Evolutionary conservation across 306 rosid genomes (phyloP), one percentile per base, ranked within the genome.

Genomic region (Urtica urens): DNA sequence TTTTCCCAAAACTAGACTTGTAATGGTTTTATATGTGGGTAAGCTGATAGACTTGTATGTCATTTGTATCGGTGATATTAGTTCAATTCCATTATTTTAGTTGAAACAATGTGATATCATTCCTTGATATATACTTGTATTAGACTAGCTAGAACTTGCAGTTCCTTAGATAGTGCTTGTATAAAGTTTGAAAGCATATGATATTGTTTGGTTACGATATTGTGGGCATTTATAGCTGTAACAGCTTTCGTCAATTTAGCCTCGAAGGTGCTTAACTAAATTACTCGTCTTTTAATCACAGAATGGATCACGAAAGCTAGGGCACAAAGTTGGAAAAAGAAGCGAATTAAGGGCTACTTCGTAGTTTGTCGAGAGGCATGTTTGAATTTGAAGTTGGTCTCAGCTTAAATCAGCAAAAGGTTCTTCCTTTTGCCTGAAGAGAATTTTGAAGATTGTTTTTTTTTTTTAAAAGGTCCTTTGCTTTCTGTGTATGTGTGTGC

Each of bases 321-420:
- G 40, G 41, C 42, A 38, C 41, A 48, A 42, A 55, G 60, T 3
- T 11, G 53, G 38, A 7, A 49, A 22, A 19, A 39, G 31, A 59
- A 71, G 67, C 40, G 49, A 38, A 41, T 34, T 55, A 49, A 64
- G 65, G 59, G 87, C 93, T 38, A 26, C 49, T 40, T 78, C 78
- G 31, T 86, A 80, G 87, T 69, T 43, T 60, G 28, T 28, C 7
- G 16, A 15, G 51, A 55, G 47, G 39, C 9, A 40, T 38, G 38
- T 17, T 33, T 45, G 29, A 35, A 35, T 39, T 46, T 44, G 30
- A 44, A 48, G 55, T 63, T 59, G 60, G 48, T 60, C 40, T 53
- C 40, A 45, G 10, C 53, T 51, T 66, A 66, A 69, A 56, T 71
- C 70, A 55, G 54, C n/a, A 60, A 2, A 23, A 23, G 58, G 37